These are phyloP conservation scores for Saturnispora mendoncae DNA, from an alignment of 805 yeast genomes.

Conservation along the genomic window DNA sequence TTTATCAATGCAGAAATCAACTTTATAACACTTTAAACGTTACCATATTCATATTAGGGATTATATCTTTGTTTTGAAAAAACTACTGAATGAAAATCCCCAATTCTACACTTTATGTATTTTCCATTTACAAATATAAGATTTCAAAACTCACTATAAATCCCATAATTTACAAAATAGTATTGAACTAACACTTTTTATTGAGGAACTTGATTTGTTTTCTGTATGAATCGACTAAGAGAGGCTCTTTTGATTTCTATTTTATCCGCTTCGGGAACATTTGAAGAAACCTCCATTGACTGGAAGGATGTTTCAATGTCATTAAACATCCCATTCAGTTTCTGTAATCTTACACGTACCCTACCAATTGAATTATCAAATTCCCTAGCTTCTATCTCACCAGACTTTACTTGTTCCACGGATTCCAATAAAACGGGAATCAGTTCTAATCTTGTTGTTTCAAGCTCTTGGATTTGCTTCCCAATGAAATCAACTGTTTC, in stretches of 20 bases:
- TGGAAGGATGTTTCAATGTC: slow-evolving; percentile 25
- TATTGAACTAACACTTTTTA: too few species aligned
- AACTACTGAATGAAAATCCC: too few species aligned
- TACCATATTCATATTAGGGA: not conserved
- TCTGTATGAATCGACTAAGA: not conserved
- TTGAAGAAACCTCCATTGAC: slow-evolving; percentile 23
- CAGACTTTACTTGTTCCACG: slow-evolving; percentile 32
- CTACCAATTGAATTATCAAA: slow-evolving; percentile 38
- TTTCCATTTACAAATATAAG: too few species aligned
- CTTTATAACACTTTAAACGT: not conserved
- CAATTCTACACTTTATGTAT: too few species aligned
- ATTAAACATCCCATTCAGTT: slow-evolving; percentile 33
- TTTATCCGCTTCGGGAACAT: slow-evolving; percentile 3
- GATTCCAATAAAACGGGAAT: slow-evolving; percentile 34
- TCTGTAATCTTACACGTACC: slow-evolving; percentile 33
- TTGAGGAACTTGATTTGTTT: not conserved
- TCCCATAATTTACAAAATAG: too few species aligned
- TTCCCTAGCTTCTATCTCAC: slow-evolving; percentile 35
- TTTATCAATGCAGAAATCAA: too few species aligned
- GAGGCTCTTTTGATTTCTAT: slow-evolving; percentile 11
- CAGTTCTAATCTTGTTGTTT: slow-evolving; percentile 29
- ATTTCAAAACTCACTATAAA: too few species aligned
- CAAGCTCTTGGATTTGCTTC: slow-evolving; percentile 15
- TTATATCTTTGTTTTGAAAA: slow-evolving; percentile 13
- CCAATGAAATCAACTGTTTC: not conserved